Base-by-base conservation (phyloP, 768 basidiomycete genomes). In the Macrolepiota fuliginosa region DNA sequence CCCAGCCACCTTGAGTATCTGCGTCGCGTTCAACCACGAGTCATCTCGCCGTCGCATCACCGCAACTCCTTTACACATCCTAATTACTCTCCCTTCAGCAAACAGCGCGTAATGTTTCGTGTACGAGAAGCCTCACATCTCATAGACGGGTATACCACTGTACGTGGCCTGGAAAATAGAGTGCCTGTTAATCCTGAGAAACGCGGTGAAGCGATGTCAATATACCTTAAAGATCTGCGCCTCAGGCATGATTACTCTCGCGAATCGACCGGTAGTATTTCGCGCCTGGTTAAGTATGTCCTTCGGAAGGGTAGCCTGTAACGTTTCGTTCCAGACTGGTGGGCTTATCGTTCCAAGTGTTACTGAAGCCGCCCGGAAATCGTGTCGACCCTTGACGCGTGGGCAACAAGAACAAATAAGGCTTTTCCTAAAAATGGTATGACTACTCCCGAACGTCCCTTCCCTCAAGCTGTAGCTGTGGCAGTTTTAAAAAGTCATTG, bases 21-120 rank as follows among this genome's bases (percentile, higher is more conserved):
- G 94, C 0, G 97, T 99, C 76, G 97, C 97, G 83, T 99, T 99
- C 61, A 99, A 83, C 92, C 97, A 99, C 45, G 91, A 91, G 77
- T 99, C 97, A 39, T 92, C 84, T 72, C 95, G 90, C 69, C 97
- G 85, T 52, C 96, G 87, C 97, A 99, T 99, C 64, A 98, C 94
- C 57, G 97, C 96, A 71, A 98, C 92, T 56, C 91, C 89, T 72
- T 94, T 93, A 79, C 88, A 91, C 89, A 94, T 92, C 91, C 92
- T 50, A 19, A 40, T 42, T 11, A 22, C 45, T 37, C 76, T 76
- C 69, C 66, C 69, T 64, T 64, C 52, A 67, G 65, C 74, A 65
- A 78, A 73, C 63, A 69, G 68, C 73, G 75, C 73, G 69, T 70
- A 65, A 57, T n/a, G 67, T 50, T 58, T 70, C 75, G 77, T 69